Conservation (phyloP, 139 green algal species). For the Tetraselmis striata region DNA sequence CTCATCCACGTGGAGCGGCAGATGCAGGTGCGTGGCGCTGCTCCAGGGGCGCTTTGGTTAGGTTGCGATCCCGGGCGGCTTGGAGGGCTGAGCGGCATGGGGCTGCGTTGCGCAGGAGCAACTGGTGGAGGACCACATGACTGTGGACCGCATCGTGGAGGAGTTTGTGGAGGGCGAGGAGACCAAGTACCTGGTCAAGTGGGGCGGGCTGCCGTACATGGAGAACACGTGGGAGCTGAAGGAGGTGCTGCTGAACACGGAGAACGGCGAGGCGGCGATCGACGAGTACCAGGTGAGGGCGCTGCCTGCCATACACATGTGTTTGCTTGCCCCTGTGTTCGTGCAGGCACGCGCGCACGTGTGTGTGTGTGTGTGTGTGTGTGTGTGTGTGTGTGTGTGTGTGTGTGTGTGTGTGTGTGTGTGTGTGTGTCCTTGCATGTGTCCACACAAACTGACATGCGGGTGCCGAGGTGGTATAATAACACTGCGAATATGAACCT, state of each 20-base stretch:
- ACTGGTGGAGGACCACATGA: constrained; percentile 71
- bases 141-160: constrained; percentile 54
- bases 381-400: no score
- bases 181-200: constrained; percentile 78
- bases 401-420: no score
- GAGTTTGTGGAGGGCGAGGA: constrained; percentile 24
- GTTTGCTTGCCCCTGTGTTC: neutral
- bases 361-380: no score
- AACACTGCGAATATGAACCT: no score
- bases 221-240: constrained; percentile 83
- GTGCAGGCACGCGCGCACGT: neutral
- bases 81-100: no score
- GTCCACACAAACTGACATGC: no score
- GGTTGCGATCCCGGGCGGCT: no score
- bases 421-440: no score
- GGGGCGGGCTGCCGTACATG: constrained; percentile 83
- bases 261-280: constrained; percentile 32
- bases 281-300: constrained; percentile 40
- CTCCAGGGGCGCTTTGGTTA: neutral
- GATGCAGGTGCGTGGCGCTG: constrained; percentile 58
- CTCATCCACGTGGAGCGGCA: constrained; percentile 70
- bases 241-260: constrained; percentile 31
- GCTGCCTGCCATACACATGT: neutral
- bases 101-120: constrained; percentile 34
- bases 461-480: no score